A percentile compares a stretch with the other conserved stretches of the same genome.
Evolutionary conservation across 352 stramenopile species (phyloP).

Genomic region (Globisporangium yorkense): DNA sequence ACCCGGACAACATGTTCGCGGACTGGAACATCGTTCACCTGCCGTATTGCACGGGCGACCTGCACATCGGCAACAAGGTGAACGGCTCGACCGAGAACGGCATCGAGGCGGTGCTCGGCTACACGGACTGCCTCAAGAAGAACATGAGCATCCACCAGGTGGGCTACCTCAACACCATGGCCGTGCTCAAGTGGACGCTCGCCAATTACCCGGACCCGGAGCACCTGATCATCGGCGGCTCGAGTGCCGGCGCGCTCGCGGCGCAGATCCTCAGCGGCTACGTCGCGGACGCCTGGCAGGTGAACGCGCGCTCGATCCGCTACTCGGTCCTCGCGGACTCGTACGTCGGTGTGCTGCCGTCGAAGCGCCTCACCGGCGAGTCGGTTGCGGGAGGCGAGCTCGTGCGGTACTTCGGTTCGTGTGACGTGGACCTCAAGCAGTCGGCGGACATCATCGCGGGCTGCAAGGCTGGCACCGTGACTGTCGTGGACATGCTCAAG

Average conservation of each 20-base stretch:
- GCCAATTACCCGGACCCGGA: conserved; percentile 33
- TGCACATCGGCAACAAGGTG: conserved; percentile 32
- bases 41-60: conserved; percentile 44
- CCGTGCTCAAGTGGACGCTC: conserved; percentile 29
- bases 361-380: conserved; percentile 10
- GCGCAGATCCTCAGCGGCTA: conserved; percentile 25
- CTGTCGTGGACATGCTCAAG: conserved; percentile 48
- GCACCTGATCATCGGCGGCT: conserved; percentile 26
- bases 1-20: conserved; percentile 32
- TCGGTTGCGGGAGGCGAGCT: conserved; percentile 15
- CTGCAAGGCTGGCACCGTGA: conserved; percentile 38
- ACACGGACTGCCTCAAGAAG: conserved; percentile 16
- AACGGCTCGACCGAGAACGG: neutral
- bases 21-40: conserved; percentile 50
- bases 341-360: conserved; percentile 38
- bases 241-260: conserved; percentile 28
- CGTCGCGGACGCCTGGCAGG: conserved; percentile 36
- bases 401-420: conserved; percentile 31
- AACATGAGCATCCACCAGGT: conserved; percentile 23
- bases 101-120: conserved; percentile 16
- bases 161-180: conserved; percentile 31
- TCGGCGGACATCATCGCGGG: conserved; percentile 27
- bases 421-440: conserved; percentile 35
- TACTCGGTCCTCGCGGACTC: conserved; percentile 36
- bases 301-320: conserved; percentile 25